phyloP scores from a whole-genome alignment of 2,329 filamentous ascomycete genomes.

The Elsinoe arachidis region DNA sequence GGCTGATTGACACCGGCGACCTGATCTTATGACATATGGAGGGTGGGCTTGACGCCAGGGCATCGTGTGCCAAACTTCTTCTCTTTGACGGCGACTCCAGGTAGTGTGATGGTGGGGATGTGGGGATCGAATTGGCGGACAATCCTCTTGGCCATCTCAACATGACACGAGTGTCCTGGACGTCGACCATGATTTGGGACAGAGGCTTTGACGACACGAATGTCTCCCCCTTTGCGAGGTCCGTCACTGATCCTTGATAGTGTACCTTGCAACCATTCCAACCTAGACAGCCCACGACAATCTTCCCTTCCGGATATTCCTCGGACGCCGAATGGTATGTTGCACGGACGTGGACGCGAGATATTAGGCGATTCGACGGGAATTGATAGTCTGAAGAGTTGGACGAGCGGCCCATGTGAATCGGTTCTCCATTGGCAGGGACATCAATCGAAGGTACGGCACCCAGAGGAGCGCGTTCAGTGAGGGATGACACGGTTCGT shows the following conservation, averaged over 20 bases:
- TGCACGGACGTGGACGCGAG: slow-evolving; percentile 84
- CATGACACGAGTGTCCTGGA: slow-evolving; percentile 84
- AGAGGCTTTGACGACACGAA: slow-evolving; percentile 85
- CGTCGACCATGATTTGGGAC: slow-evolving; percentile 87
- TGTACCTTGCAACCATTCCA: slow-evolving; percentile 95
- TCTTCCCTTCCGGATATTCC: slow-evolving; percentile 61
- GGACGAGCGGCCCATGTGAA: slow-evolving; percentile 87
- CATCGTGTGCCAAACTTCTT: slow-evolving; percentile 33
- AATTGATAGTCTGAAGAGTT: slow-evolving; percentile 94
- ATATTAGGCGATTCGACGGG: slow-evolving; percentile 84
- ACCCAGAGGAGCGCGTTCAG: slow-evolving; percentile 75
- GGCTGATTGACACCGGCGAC: slow-evolving; percentile 70
- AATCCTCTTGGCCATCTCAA: slow-evolving; percentile 68
- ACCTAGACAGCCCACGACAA: slow-evolving; percentile 84
- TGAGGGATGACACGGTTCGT: slow-evolving; percentile 55
- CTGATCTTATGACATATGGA: slow-evolving; percentile 54
- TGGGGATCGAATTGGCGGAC: slow-evolving; percentile 55
- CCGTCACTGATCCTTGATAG: slow-evolving; percentile 79
- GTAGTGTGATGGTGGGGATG: slow-evolving; percentile 25
- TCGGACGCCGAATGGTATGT: slow-evolving; percentile 64
- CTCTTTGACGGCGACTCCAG: slow-evolving; percentile 54
- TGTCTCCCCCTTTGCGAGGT: slow-evolving; percentile 76
- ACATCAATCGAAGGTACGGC: slow-evolving; percentile 76
- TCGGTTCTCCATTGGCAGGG: slow-evolving; percentile 67
- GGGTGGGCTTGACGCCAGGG: slow-evolving; percentile 52